Evolutionary conservation across 2,329 filamentous ascomycete genomes (phyloP).

Genomic region (Hirsutella minnesotensis): DNA sequence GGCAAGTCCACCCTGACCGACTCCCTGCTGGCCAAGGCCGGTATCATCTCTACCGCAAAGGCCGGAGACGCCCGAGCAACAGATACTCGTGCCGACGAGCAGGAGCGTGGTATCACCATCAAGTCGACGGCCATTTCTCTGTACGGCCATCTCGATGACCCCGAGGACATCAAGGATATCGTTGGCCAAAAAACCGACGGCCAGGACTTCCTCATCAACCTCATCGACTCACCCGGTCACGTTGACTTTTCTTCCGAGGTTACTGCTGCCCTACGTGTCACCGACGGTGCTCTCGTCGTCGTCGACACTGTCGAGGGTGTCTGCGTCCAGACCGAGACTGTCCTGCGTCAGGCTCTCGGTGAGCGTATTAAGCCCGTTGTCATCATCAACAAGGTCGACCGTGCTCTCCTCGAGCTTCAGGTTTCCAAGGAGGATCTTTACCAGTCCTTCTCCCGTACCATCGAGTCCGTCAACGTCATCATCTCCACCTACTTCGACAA

Average conservation of each 20-base stretch:
- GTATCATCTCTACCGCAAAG: conserved; percentile 98
- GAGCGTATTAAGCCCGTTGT: conserved; percentile 99
- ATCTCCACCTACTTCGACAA: conserved; percentile 99
- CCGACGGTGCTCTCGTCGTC: conserved; percentile 97
- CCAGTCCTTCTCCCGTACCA: conserved; percentile 98
- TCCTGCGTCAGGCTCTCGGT: conserved; percentile 95
- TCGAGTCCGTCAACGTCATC: conserved; percentile 99
- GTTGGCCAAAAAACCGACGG: conserved; percentile 77
- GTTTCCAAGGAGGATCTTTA: conserved; percentile 98
- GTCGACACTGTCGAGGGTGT: conserved; percentile 99
- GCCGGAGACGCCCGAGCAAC: conserved; percentile 93
- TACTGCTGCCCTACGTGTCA: conserved; percentile 98
- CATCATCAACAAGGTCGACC: conserved; percentile 99
- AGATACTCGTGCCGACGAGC: conserved; percentile 93
- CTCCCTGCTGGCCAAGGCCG: conserved; percentile 95
- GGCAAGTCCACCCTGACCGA: conserved; percentile 99
- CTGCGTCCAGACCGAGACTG: conserved; percentile 99
- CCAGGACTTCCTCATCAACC: conserved; percentile 98
- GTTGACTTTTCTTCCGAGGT: conserved; percentile 99
- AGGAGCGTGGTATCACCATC: conserved; percentile 99
- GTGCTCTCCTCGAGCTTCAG: conserved; percentile 97
- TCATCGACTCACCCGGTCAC: conserved; percentile 99
- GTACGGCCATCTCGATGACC: conserved; percentile 70
- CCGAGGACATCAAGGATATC: conserved; percentile 91
- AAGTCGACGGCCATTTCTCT: conserved; percentile 99